These are phyloP conservation scores for Raphanus raphanistrum DNA, from an alignment of 345 rosid genomes.

Conservation along the genomic window DNA sequence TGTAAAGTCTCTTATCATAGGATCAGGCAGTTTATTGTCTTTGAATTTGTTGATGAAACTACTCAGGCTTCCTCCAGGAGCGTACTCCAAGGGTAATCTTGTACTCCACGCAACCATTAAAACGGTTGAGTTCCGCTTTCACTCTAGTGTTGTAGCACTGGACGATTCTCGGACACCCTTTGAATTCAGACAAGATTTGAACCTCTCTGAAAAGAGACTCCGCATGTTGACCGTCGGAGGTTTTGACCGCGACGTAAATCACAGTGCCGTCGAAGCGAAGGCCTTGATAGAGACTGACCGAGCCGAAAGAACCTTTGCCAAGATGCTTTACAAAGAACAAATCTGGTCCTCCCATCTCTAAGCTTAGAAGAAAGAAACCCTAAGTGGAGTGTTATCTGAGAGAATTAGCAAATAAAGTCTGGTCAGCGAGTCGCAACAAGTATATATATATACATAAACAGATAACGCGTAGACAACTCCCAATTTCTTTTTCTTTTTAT, in stretches of 20 bases:
- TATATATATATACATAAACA: not conserved
- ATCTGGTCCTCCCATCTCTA: not conserved
- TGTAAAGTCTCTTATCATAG: conserved; percentile 36
- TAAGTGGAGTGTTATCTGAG: not conserved
- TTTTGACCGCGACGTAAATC: not conserved
- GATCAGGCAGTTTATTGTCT: conserved; percentile 37
- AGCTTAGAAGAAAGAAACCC: not conserved
- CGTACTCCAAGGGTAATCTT: conserved; percentile 46
- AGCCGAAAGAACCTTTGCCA: not conserved
- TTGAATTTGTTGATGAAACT: not conserved
- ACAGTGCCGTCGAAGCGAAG: not conserved
- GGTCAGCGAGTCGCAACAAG: not conserved
- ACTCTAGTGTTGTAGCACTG: conserved; percentile 39
- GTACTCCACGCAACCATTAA: conserved; percentile 35
- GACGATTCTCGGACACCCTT: conserved; percentile 35
- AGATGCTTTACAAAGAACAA: not conserved
- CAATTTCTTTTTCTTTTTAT: not conserved
- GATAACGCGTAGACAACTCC: not conserved
- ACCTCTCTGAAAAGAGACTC: conserved; percentile 31
- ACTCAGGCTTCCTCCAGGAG: conserved; percentile 46
- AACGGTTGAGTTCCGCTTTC: not conserved
- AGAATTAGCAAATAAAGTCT: not conserved
- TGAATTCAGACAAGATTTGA: conserved; percentile 34
- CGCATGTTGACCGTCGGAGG: not conserved
- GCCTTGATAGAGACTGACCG: not conserved